phyloP scores from a whole-genome alignment of 805 yeast species.

The Ogataea salicorniae region DNA sequence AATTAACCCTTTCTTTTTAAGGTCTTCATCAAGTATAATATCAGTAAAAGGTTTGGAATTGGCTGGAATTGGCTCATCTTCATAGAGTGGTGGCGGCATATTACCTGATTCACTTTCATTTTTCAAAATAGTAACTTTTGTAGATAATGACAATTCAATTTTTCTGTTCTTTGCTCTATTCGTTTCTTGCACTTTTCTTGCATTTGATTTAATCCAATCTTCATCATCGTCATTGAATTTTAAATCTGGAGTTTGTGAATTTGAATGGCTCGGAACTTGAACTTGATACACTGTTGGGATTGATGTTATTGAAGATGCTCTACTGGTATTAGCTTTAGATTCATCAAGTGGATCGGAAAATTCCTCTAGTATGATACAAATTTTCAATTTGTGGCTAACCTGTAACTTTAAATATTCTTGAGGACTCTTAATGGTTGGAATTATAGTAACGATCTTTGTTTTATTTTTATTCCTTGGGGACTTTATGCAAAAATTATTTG shows the following conservation, averaged over 20 bases:
- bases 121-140: slow-evolving; percentile 15
- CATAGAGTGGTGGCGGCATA: slow-evolving; percentile 18
- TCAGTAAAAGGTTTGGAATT: no score
- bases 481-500: no score
- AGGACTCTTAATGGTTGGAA: slow-evolving; percentile 18
- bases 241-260: neutral
- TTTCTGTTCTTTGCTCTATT: slow-evolving; percentile 3
- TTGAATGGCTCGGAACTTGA: neutral
- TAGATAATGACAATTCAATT: slow-evolving; percentile 22
- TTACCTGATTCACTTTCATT: slow-evolving; percentile 18
- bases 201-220: slow-evolving; percentile 15
- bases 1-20: no score
- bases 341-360: no score
- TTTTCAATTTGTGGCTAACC: slow-evolving; percentile 20
- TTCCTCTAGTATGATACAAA: slow-evolving; percentile 5
- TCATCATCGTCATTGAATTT: neutral
- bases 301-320: neutral
- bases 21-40: no score
- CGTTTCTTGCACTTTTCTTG: slow-evolving; percentile 18
- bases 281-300: no score
- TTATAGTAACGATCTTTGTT: slow-evolving; percentile 7
- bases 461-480: neutral
- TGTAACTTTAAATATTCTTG: slow-evolving; percentile 14
- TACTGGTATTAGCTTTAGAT: no score
- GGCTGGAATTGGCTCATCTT: slow-evolving; percentile 1